Conservation (phyloP, 805 yeast genomes). For the Saccharomycopsis amapae region DNA sequence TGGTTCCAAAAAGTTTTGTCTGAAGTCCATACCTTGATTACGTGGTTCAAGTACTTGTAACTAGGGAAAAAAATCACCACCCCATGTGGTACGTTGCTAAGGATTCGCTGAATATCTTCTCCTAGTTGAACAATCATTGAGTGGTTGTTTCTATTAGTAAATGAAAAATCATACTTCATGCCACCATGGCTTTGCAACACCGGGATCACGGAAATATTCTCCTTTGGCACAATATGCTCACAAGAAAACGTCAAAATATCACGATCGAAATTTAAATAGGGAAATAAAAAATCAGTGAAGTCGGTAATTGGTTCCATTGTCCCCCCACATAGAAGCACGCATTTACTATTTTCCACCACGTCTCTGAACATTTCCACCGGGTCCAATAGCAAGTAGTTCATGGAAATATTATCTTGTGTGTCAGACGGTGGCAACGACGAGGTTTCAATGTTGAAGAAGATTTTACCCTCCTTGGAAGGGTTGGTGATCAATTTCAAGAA, state of each 20-base stretch:
- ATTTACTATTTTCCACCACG: constrained; percentile 54
- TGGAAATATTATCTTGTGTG: constrained; percentile 23
- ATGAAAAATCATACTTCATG: constrained; percentile 50
- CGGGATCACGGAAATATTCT: constrained; percentile 57
- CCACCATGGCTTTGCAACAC: constrained; percentile 27
- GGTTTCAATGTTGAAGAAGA: constrained; percentile 51
- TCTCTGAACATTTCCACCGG: constrained; percentile 66
- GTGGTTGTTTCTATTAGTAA: constrained; percentile 46
- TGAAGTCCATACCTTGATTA: constrained; percentile 46
- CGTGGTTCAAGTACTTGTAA: constrained; percentile 57
- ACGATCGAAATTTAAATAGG: constrained; percentile 36
- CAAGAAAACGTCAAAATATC: constrained; percentile 56
- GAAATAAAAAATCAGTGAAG: constrained; percentile 57
- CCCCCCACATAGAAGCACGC: constrained; percentile 85
- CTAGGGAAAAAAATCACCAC: constrained; percentile 81
- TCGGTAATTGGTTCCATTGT: constrained; percentile 90
- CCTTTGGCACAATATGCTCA: constrained; percentile 75
- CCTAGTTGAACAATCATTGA: constrained; percentile 47
- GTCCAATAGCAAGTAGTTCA: constrained; percentile 72
- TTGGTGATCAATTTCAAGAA: constrained; percentile 62
- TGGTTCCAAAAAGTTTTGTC: constrained; percentile 26
- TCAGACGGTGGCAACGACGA: too few relatives aligned
- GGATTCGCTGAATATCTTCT: constrained; percentile 35
- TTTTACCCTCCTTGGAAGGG: constrained; percentile 73
- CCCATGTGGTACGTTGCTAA: constrained; percentile 56